phyloP scores from a whole-genome alignment of 164 flowering plant species.

The Platanus orientalis region DNA sequence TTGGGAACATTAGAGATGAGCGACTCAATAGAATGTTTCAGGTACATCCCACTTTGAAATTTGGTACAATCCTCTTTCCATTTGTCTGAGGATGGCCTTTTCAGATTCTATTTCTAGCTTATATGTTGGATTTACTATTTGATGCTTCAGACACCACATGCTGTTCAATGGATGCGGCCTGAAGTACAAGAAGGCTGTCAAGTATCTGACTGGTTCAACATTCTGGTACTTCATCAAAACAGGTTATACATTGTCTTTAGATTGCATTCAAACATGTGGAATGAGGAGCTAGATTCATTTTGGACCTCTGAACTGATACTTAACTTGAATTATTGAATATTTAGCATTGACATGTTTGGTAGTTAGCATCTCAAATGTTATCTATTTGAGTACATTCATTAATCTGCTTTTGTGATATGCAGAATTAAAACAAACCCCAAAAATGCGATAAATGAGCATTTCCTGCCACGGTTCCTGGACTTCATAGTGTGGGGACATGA shows the following conservation, averaged over 20 bases:
- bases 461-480: constrained; percentile 90
- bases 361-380: neutral
- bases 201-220: constrained; percentile 95
- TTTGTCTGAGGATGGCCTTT: neutral
- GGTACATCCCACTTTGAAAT: constrained; percentile 32
- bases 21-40: constrained; percentile 98
- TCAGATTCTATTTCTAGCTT: neutral
- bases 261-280: neutral
- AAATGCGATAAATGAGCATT: constrained; percentile 98
- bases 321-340: too few species aligned
- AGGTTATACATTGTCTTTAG: constrained; percentile 43
- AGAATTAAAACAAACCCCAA: constrained; percentile 95
- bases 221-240: constrained; percentile 95
- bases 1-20: constrained; percentile 97
- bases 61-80: neutral
- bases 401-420: constrained; percentile 21
- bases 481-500: constrained; percentile 99
- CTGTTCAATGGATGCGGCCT: constrained; percentile 98
- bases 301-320: too few species aligned
- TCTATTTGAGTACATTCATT: neutral
- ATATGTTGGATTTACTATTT: constrained; percentile 8
- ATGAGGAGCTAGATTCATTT: neutral
- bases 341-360: neutral
- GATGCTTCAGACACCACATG: constrained; percentile 83
- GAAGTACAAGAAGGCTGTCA: constrained; percentile 80